Evolutionary conservation across 2,329 filamentous ascomycete genomes (phyloP), one percentile per base, ranked within the genome.

Genomic region (Trichoderma afroharzianum): DNA sequence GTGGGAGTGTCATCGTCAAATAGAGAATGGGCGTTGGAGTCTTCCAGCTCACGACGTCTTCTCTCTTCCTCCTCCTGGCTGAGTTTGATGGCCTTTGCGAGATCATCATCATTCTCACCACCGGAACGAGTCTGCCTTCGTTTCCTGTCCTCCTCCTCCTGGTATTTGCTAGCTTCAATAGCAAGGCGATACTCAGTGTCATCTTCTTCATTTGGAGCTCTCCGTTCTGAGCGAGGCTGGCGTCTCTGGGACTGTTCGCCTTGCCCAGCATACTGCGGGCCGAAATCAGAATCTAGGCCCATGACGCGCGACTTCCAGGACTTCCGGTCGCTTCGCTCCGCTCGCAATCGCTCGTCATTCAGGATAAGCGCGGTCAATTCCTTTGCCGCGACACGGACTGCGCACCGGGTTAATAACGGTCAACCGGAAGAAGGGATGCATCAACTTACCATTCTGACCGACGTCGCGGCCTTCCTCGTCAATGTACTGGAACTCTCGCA

Each of bases 231-330:
- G 57, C 82, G 85, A 58, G 84, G 85, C 53, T 57, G 86, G 63
- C 83, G 83, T 26, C 81, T 80, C 67, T 79, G 64, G 73, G 82
- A 80, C n/a, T 80, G 79, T 62, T 83, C 82, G 33, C 14, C 14
- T 6, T 36, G 33, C 33, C 33, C 33, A 59, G 79, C 77, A 6
- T 85, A 82, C 74, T 82, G 83, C 55, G 83, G 84, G 24, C 81
- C 89, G 76, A 89, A 93, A 79, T 98, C 95, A 62, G 67, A 69
- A 75, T 98, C 96, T 57, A 98, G 90, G 24, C 96, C 96, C 36
- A 91, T 94, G 43, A 99, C 96, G 72, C 96, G 92, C 67, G 95
- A 97, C 83, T 99, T 99, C 96, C 96, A 99, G 2, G 93, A 90
- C 80, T 94, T 97, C 71, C 96, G 90, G 81, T 98, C 96, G 77